Evolutionary conservation across 23 red algal species (phyloP).

Genomic region (Agarophyton chilense): DNA sequence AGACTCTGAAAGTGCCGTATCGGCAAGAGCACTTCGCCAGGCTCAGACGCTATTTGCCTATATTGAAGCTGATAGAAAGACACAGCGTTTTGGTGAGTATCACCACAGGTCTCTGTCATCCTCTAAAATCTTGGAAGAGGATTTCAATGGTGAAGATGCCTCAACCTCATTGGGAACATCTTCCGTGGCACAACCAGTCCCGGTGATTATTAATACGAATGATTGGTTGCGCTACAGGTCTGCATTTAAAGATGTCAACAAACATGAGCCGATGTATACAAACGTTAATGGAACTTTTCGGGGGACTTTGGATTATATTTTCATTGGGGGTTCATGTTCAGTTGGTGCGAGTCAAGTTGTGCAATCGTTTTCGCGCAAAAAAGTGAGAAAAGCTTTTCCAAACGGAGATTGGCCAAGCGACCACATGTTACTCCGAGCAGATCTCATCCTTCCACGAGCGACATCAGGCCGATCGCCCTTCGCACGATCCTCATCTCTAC

Average conservation of each 20-base stretch:
- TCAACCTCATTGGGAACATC: background rate
- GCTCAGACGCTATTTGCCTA: slow-evolving; percentile 19
- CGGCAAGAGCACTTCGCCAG: background rate
- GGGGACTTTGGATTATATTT: slow-evolving; percentile 61
- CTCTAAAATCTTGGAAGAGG: background rate
- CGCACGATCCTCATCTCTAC: background rate
- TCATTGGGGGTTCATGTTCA: slow-evolving; percentile 17
- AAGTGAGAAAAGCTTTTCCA: slow-evolving; percentile 8
- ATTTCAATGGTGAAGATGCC: background rate
- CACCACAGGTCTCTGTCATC: background rate
- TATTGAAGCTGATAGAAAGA: slow-evolving; percentile 9
- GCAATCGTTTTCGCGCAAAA: background rate
- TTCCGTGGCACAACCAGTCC: too few relatives aligned
- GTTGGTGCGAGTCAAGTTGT: background rate
- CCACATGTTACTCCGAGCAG: slow-evolving; percentile 21
- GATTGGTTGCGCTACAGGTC: slow-evolving; percentile 29
- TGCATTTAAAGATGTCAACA: background rate
- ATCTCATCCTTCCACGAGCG: background rate
- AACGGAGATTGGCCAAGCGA: slow-evolving; percentile 54
- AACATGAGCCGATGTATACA: slow-evolving; percentile 28
- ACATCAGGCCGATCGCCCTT: background rate
- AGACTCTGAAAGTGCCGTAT: slow-evolving; percentile 20
- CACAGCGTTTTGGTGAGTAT: background rate
- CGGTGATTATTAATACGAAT: too few relatives aligned
- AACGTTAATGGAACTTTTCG: slow-evolving; percentile 43